Conservation (phyloP, 306 rosid genomes). For the Fragaria nilgerrensis region DNA sequence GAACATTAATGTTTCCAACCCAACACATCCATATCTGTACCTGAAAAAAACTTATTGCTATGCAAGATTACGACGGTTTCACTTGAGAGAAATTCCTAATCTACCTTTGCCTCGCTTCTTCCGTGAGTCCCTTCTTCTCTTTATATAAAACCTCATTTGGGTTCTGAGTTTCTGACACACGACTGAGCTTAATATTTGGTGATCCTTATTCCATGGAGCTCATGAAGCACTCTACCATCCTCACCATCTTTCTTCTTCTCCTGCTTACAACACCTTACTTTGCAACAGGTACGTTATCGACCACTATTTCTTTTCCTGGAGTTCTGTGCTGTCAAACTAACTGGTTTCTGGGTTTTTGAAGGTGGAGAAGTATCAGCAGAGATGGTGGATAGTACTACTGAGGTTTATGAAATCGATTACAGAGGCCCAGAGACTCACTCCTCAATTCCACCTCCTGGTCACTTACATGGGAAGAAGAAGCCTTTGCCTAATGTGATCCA, state of each 20-base stretch:
- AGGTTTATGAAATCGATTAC: constrained; percentile 82
- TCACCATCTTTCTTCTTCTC: constrained; percentile 41
- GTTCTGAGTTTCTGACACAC: constrained; percentile 4
- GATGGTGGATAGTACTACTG: constrained; percentile 25
- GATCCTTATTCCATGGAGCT: constrained; percentile 46
- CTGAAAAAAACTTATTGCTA: constrained; percentile 45
- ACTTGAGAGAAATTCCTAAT: constrained; percentile 20
- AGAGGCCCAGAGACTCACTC: constrained; percentile 98
- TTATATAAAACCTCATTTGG: constrained; percentile 21
- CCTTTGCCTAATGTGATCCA: constrained; percentile 18
- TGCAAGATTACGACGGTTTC: constrained; percentile 49
- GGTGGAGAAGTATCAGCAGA: constrained; percentile 15
- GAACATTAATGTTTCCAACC: constrained; percentile 52
- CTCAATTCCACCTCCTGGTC: constrained; percentile 67
- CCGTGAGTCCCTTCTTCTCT: constrained; percentile 18
- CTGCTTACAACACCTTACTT: constrained; percentile 40
- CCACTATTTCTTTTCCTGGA: background rate
- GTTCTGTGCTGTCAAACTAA: too few species aligned
- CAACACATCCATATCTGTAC: constrained; percentile 45
- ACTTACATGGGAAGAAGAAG: constrained; percentile 28
- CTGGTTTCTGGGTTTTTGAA: background rate
- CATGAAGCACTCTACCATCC: constrained; percentile 33
- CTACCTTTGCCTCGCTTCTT: constrained; percentile 24
- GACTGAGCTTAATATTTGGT: background rate
- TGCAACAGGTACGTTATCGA: constrained; percentile 36